A percentile compares a stretch with the other conserved stretches of the same genome.
phyloP scores from a whole-genome alignment of 257 asterid species.

The Ajuga chamaepitys region DNA sequence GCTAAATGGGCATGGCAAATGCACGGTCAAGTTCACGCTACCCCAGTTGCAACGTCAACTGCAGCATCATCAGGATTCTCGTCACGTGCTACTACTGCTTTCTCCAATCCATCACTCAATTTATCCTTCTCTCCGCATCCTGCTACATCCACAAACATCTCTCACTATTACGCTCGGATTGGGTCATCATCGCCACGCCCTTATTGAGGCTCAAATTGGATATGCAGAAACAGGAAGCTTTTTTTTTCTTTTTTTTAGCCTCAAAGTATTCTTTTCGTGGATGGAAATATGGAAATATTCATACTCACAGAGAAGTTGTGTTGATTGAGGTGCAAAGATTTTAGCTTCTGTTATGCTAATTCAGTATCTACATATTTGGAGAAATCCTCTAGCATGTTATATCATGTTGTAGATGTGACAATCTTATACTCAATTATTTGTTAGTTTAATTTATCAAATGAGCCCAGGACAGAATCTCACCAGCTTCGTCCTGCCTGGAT shows the following conservation, averaged over 20 bases:
- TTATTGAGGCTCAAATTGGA: neutral
- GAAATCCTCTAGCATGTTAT: no score
- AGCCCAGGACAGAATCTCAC: no score
- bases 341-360: neutral
- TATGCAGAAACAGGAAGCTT: neutral
- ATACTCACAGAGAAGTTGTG: neutral
- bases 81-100: conserved; percentile 28
- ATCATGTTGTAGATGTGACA: no score
- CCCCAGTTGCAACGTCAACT: conserved; percentile 29
- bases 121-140: conserved; percentile 31
- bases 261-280: conserved; percentile 12
- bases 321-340: neutral
- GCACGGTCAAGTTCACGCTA: conserved; percentile 24
- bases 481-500: no score
- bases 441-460: no score
- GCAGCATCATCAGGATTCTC: conserved; percentile 99
- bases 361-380: no score
- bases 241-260: neutral
- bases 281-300: neutral
- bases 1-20: conserved; percentile 43
- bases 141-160: conserved; percentile 13
- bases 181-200: conserved; percentile 33
- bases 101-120: conserved; percentile 13
- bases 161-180: conserved; percentile 28
- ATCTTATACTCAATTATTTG: no score